Percentiles rank a stretch among this genome's conserved stretches.
phyloP scores from a whole-genome alignment of 352 stramenopile genomes.

The Plasmopara halstedii region DNA sequence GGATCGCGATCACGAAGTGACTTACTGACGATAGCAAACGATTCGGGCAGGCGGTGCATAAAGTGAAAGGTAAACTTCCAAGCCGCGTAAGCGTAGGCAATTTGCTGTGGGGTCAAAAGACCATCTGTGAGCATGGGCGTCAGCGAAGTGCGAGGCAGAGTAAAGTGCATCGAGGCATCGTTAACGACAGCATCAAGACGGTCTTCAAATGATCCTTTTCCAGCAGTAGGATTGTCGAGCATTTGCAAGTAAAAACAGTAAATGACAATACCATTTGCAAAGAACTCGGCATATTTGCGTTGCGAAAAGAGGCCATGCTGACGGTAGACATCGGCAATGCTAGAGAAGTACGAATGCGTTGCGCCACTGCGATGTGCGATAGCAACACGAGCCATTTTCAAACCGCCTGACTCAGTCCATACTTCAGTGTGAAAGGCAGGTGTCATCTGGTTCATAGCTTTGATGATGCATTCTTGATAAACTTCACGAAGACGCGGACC shows the following conservation, averaged over 20 bases:
- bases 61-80: conserved; percentile 88
- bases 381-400: conserved; percentile 72
- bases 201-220: conserved; percentile 55
- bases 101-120: conserved; percentile 66
- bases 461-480: conserved; percentile 73
- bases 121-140: conserved; percentile 76
- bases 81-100: conserved; percentile 78
- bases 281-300: conserved; percentile 82
- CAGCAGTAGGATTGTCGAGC: conserved; percentile 45
- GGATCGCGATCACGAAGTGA: conserved; percentile 72
- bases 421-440: conserved; percentile 74
- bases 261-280: conserved; percentile 78
- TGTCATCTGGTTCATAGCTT: conserved; percentile 68
- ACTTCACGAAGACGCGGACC: conserved; percentile 59
- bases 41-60: conserved; percentile 77
- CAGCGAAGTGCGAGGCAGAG: conserved; percentile 73
- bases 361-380: conserved; percentile 71
- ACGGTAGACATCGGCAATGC: conserved; percentile 79
- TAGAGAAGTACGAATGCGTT: conserved; percentile 83
- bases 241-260: conserved; percentile 81
- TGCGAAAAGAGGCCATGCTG: conserved; percentile 77
- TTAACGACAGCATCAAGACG: conserved; percentile 54
- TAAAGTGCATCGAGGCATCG: conserved; percentile 78
- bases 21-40: conserved; percentile 69
- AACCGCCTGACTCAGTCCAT: conserved; percentile 61